phyloP scores from a whole-genome alignment of 2,329 filamentous ascomycete genomes.

The Microcera coccophila region DNA sequence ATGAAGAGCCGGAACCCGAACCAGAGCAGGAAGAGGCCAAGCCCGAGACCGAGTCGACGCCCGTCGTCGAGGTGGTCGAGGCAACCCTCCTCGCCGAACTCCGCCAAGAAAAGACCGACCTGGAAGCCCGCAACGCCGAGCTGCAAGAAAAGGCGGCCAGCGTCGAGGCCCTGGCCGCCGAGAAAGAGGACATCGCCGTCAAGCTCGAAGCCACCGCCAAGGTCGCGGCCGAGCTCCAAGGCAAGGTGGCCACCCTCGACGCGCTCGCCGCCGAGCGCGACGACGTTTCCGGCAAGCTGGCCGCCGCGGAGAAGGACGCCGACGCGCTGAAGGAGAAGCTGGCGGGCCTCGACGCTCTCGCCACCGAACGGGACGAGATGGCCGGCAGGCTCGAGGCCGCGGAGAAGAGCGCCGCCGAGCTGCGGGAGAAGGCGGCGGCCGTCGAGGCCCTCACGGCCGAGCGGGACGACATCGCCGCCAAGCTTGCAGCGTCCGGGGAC shows the following conservation, averaged over 20 bases:
- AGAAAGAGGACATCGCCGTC: conserved; percentile 15
- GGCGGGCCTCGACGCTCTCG: conserved; percentile 9
- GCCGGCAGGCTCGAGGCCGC: conserved; percentile 20
- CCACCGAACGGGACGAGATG: conserved; percentile 14
- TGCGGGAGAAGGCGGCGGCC: conserved; percentile 10
- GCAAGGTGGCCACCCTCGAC: conserved; percentile 15
- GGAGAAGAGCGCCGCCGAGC: conserved; percentile 9
- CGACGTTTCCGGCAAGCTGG: conserved; percentile 15
- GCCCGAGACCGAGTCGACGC: conserved; percentile 3
- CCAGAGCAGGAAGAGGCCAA: conserved; percentile 1
- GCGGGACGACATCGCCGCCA: conserved; percentile 16
- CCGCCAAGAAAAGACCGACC: conserved; percentile 12
- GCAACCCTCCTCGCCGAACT: conserved; percentile 8
- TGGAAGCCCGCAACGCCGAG: conserved; percentile 10
- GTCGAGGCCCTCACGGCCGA: conserved; percentile 12
- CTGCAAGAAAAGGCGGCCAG: conserved; percentile 14
- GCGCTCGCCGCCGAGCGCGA: conserved; percentile 15
- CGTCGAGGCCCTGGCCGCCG: conserved; percentile 11
- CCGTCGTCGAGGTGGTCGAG: conserved; percentile 4
- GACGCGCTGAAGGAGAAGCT: conserved; percentile 10
- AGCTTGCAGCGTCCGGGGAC: conserved; percentile 19
- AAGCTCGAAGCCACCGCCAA: conserved; percentile 20
- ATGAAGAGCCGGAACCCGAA: conserved; percentile 6
- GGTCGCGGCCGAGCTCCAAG: conserved; percentile 13
- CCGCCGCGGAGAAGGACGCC: conserved; percentile 8